A percentile compares a stretch with the other conserved stretches of the same genome.
Evolutionary conservation across 2,329 filamentous ascomycete genomes (phyloP).

Genomic region (Fusarium concolor): DNA sequence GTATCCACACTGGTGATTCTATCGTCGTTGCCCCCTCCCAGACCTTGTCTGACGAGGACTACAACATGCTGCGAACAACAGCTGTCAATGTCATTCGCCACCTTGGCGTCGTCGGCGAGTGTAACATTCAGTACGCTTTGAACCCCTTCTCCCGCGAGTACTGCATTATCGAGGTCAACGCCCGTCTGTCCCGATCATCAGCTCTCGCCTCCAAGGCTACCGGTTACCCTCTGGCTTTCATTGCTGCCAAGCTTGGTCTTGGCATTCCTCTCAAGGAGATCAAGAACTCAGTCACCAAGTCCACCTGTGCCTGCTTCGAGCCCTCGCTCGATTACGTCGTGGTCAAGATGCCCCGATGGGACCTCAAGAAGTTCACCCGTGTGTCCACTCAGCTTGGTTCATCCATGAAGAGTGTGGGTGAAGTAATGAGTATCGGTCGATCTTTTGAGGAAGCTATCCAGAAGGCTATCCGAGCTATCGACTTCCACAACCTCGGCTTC

Average conservation of each 20-base stretch:
- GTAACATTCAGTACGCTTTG: slow-evolving; percentile 98
- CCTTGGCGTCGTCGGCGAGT: slow-evolving; percentile 96
- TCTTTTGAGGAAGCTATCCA: slow-evolving; percentile 99
- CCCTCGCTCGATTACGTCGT: slow-evolving; percentile 98
- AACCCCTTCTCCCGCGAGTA: slow-evolving; percentile 97
- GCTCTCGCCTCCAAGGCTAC: slow-evolving; percentile 97
- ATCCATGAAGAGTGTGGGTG: slow-evolving; percentile 99
- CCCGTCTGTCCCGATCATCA: slow-evolving; percentile 92
- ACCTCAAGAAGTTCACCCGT: slow-evolving; percentile 97
- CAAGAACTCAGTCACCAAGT: slow-evolving; percentile 93
- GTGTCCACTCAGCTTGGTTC: slow-evolving; percentile 96
- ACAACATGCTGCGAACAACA: slow-evolving; percentile 98
- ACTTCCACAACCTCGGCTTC: slow-evolving; percentile 95
- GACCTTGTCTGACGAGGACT: slow-evolving; percentile 96
- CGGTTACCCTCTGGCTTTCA: slow-evolving; percentile 94
- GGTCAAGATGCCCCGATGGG: slow-evolving; percentile 99
- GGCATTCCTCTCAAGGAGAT: slow-evolving; percentile 97
- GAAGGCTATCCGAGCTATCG: slow-evolving; percentile 95
- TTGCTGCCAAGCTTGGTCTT: slow-evolving; percentile 95
- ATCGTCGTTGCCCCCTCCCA: slow-evolving; percentile 98
- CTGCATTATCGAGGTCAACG: slow-evolving; percentile 99
- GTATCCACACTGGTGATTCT: slow-evolving; percentile 97
- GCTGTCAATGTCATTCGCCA: slow-evolving; percentile 98
- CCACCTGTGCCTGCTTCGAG: slow-evolving; percentile 97
- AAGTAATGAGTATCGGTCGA: slow-evolving; percentile 97